Evolutionary conservation across 805 yeast species (phyloP), one percentile per base, ranked within the genome.

Genomic region (Komagataella kurtzmanii): DNA sequence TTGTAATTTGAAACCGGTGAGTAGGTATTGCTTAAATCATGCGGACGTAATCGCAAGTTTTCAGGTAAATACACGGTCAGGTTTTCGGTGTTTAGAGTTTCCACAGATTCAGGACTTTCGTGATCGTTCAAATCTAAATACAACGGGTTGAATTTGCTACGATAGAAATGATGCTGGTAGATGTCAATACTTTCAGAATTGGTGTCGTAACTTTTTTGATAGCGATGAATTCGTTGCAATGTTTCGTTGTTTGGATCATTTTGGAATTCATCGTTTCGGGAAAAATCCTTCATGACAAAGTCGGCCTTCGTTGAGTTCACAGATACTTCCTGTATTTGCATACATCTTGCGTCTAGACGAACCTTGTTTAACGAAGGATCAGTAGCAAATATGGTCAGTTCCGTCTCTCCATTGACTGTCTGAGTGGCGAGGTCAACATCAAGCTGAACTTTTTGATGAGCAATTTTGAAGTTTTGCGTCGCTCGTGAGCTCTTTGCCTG

Each of bases 361-460:
- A 93, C 70, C 8, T 70, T 68, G 53, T 76, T 78, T 47, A 91
- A 68, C 1, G 71, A 59, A 18, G 81, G 69, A 50, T 81, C 78
- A 14, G 79, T 68, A 0, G 99, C 97, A 17, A 86, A 73, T 2
- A 90, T 71, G 1, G 93, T 84, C 36, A 93, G 68, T 61, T 90
- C 97, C 0, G 97, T 88, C 57, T 77, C 74, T 14, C 98, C 99
- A 0, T 60, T 61, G 5, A 89, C 68, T 18, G 68, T 59, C 55
- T 77, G 74, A 17, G 73, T 70, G n/a, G 80, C 75, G 46, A 90
- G 69, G 63, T 89, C 95, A 3, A 91, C 79, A 62, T 90, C 96
- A 17, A 91, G 67, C 23, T 78, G 75, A 12, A 91, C 85, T 57
- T 85, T 77, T 65, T 91, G 97, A 64, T 89, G 95, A 3, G 91